Evolutionary conservation across 129 eudicot genomes (phyloP), one percentile per base, ranked within the genome.

Genomic region (Flaveria trinervia): DNA sequence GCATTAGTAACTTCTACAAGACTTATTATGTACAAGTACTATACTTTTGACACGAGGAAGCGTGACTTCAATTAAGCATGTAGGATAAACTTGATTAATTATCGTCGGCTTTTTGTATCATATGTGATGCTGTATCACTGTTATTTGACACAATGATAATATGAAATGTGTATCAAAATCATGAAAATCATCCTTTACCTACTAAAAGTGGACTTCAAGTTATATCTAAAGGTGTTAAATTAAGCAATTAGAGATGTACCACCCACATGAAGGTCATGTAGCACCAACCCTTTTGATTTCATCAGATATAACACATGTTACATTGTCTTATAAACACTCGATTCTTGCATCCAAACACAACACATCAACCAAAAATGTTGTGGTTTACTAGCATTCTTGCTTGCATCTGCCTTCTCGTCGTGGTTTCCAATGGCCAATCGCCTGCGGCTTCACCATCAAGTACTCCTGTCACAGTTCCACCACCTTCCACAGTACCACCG

Each of bases 381-480:
- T 68, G 76, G 71, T 46, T 68, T 55, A 67, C 73, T 61, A 82
- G 50, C 39, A 56, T 85, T 71, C 74, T 88, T 3, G 52, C 80
- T 77, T 83, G 83, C 60, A 76, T 86, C 46, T 76, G 80, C 83
- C 83, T 91, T 68, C 65, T 78, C 12, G 75, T 82, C 28, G 80
- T 49, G 33, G 57, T 30, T 30, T 30, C 36, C 5, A 30, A 30
- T 3, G 36, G 36, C 36, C 99, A 95, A 85, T 75, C 89, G 3
- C 96, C 97, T 12, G 89, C 92, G 41, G 85, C 86, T 48, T 74
- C 98, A 22, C 96, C 98, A 25, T 65, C 87, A 46, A 68, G 26
- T 61, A 76, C 84, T 26, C 86, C 89, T 5, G 77, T 68, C 65
- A 44, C 79, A 0, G 70, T 81, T 23, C 90, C 92, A 36, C 85